A percentile compares a stretch with the other conserved stretches of the same genome.
phyloP scores from a whole-genome alignment of 352 stramenopile species.

The Globisporangium canariense region DNA sequence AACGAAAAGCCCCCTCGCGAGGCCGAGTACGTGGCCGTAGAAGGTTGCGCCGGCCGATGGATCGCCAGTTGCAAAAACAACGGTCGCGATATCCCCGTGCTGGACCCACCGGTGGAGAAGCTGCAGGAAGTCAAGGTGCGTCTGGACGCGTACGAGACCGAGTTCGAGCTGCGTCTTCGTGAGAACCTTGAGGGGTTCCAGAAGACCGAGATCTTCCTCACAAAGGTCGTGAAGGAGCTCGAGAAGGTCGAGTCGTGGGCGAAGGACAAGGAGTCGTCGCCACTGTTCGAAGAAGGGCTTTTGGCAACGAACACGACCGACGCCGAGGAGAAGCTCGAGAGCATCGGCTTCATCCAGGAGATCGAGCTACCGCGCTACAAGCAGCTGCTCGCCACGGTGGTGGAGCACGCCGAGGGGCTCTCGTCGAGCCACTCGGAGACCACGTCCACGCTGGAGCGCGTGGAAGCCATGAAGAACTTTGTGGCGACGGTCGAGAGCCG shows the following conservation, averaged over 20 bases:
- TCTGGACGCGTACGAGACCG: constrained; percentile 63
- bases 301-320: constrained; percentile 53
- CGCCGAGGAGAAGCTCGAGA: constrained; percentile 81
- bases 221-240: constrained; percentile 82
- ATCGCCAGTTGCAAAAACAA: constrained; percentile 89
- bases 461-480: constrained; percentile 76
- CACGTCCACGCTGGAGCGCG: constrained; percentile 59
- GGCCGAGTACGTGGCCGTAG: constrained; percentile 74
- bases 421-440: constrained; percentile 70
- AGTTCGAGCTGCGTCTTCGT: constrained; percentile 69
- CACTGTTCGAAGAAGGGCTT: constrained; percentile 62
- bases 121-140: constrained; percentile 72
- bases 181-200: constrained; percentile 79
- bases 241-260: constrained; percentile 81
- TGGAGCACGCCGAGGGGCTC: constrained; percentile 61
- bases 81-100: constrained; percentile 58
- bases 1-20: constrained; percentile 84
- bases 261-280: constrained; percentile 73
- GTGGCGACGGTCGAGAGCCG: constrained; percentile 67
- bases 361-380: constrained; percentile 85
- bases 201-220: constrained; percentile 80
- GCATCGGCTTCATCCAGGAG: constrained; percentile 77
- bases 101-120: constrained; percentile 75
- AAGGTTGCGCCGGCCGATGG: constrained; percentile 78
- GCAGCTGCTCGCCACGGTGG: constrained; percentile 61